phyloP scores from a whole-genome alignment of 768 basidiomycete genomes.

The Hypsizygus marmoreus region DNA sequence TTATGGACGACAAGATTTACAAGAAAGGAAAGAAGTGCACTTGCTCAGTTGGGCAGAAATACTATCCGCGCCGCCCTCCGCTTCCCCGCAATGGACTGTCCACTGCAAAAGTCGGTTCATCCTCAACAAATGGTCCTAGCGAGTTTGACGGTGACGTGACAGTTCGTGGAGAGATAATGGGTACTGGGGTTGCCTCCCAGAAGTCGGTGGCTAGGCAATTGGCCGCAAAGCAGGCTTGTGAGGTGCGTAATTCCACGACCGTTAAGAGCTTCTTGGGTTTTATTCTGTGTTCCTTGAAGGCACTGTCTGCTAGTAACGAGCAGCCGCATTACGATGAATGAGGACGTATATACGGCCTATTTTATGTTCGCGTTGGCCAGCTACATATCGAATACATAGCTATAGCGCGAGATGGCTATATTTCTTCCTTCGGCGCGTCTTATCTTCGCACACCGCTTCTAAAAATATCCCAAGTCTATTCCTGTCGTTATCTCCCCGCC shows the following conservation, averaged over 20 bases:
- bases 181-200: slow-evolving; percentile 17
- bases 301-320: not conserved
- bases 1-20: slow-evolving; percentile 12
- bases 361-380: too few species aligned
- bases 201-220: slow-evolving; percentile 20
- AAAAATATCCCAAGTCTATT: too few species aligned
- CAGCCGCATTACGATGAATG: too few species aligned
- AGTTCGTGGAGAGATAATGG: slow-evolving; percentile 21
- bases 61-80: slow-evolving; percentile 5
- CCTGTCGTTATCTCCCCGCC: too few species aligned
- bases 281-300: slow-evolving; percentile 3
- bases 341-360: too few species aligned
- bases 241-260: slow-evolving; percentile 9
- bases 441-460: too few species aligned
- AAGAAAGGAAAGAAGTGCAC: slow-evolving; percentile 17
- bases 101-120: slow-evolving; percentile 20
- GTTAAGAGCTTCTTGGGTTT: not conserved
- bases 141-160: not conserved
- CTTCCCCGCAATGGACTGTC: slow-evolving; percentile 18
- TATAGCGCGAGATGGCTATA: too few species aligned
- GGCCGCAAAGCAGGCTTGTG: slow-evolving; percentile 23
- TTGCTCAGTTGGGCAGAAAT: slow-evolving; percentile 21
- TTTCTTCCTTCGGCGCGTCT: too few species aligned
- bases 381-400: too few species aligned
- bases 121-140: not conserved